Base-by-base conservation (phyloP, 1,284 basidiomycete genomes). In the Cerioporus squamosus region DNA sequence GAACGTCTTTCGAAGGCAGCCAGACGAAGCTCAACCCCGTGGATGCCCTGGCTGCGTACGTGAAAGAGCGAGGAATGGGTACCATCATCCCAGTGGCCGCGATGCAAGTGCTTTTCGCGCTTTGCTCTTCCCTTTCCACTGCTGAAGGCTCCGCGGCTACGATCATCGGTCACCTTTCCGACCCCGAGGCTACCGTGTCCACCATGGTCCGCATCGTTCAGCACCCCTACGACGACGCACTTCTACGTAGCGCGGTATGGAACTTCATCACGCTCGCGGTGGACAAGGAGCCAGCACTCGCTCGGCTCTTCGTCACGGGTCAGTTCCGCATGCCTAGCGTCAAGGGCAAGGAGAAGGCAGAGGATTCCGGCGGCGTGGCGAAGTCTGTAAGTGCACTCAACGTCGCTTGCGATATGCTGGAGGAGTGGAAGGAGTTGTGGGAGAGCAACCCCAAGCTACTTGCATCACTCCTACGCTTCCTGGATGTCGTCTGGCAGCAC, bases 231-330 rank as follows among this genome's bases (percentile, higher is more conserved):
- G 86, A 90, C 42, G 88, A 91, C 44, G 77, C 85, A 10, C 69
- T 79, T 3, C 78, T 94, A 29, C 85, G 91, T 6, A 85, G 85
- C 44, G 83, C 88, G 0, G 84, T 93, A 1, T 97, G 95, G 94
- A 84, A 82, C 58, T 90, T 97, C 66, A 86, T 97, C 24, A 81
- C 90, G 0, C 81, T 93, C 14, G 88, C 94, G 3, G 86, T 95
- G 20, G 88, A 93, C 62, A 90, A 88, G 55, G 94, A 97, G 68
- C 94, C 95, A 1, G 94, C 95, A 0, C 80, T 97, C 5, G 93
- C 93, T 0, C 84, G 85, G 44, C 79, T 97, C 17, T 89, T 97
- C 57, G 86, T 94, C 51, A 86, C 86, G 0, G 95, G 88, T 2
- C 82, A 83, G 53, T 87, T 85, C 72, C 83, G 81, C 55, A 76